Conservation (phyloP, 306 rosid genomes). For the Trifolium pratense region DNA sequence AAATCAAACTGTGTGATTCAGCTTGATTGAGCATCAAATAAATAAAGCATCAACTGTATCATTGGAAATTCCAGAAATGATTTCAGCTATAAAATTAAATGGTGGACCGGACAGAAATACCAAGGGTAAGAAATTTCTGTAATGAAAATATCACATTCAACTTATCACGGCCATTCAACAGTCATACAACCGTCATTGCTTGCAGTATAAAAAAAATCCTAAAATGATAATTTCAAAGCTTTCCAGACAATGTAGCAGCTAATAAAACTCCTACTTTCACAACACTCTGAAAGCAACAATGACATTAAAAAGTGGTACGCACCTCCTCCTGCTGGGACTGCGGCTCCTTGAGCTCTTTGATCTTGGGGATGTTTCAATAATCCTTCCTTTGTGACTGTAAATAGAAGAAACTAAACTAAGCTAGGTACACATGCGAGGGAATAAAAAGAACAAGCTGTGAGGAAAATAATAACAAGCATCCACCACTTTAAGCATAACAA, state of each 20-base stretch:
- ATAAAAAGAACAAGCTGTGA: background rate
- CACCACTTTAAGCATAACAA: background rate
- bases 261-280: background rate
- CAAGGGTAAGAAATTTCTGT: background rate
- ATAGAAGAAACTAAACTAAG: slow-evolving; percentile 33
- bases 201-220: background rate
- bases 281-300: background rate
- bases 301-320: slow-evolving; percentile 11
- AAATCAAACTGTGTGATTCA: background rate
- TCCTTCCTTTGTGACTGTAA: slow-evolving; percentile 82
- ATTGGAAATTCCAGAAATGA: no score
- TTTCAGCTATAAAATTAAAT: slow-evolving; percentile 1
- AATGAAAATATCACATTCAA: background rate
- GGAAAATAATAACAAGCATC: slow-evolving; percentile 10
- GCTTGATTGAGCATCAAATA: background rate
- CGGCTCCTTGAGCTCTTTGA: slow-evolving; percentile 80
- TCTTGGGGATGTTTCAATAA: slow-evolving; percentile 59
- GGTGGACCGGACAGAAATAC: background rate
- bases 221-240: background rate
- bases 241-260: background rate
- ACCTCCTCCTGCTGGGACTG: slow-evolving; percentile 77
- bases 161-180: background rate
- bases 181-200: background rate
- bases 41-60: background rate
- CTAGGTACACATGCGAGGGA: background rate